Evolutionary conservation across 345 rosid genomes (phyloP).

Genomic region (Isatis tinctoria): DNA sequence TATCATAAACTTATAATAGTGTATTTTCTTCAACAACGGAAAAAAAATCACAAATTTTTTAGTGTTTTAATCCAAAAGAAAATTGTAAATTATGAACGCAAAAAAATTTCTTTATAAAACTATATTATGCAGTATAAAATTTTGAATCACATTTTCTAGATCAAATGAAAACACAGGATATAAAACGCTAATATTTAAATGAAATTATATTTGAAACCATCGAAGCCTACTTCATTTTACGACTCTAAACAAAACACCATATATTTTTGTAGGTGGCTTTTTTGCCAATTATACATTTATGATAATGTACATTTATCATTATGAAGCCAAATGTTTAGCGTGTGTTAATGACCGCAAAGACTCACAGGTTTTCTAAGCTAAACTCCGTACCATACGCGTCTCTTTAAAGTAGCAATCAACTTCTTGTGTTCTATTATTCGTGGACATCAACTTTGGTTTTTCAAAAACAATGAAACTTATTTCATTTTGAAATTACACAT

Average conservation of each 20-base stretch:
- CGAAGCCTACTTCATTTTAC: background rate
- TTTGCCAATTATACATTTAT: background rate
- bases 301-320: background rate
- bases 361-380: background rate
- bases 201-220: background rate
- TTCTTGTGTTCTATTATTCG: background rate
- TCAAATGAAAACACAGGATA: background rate
- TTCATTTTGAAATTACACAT: background rate
- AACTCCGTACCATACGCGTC: background rate
- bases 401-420: background rate
- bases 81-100: background rate
- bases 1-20: background rate
- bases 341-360: background rate
- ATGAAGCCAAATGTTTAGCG: background rate
- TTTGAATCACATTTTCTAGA: background rate
- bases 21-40: background rate
- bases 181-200: background rate
- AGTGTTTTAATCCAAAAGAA: background rate
- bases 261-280: background rate
- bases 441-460: background rate
- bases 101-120: background rate
- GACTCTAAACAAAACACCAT: background rate
- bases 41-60: background rate
- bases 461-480: background rate
- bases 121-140: background rate